These are phyloP conservation scores for Zygoascus flipseniorum DNA, from an alignment of 805 yeast genomes.

Conservation along the genomic window DNA sequence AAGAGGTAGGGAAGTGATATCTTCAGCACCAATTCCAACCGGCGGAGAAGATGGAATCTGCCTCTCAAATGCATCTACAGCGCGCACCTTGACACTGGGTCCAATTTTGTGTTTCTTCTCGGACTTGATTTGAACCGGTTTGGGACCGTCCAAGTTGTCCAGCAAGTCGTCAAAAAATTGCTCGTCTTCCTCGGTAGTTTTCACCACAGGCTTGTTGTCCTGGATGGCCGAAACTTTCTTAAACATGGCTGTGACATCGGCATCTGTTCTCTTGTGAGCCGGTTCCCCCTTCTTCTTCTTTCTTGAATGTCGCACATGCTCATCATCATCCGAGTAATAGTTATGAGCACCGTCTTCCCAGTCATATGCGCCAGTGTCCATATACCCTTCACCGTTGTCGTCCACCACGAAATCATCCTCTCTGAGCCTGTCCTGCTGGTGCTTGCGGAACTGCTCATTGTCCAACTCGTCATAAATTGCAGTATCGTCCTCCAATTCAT, in stretches of 20 bases:
- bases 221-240: slow-evolving; percentile 44
- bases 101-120: slow-evolving; percentile 4
- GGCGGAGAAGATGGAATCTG: slow-evolving; percentile 12
- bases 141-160: slow-evolving; percentile 38
- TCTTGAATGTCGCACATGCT: slow-evolving; percentile 16
- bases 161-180: slow-evolving; percentile 63
- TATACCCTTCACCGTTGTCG: slow-evolving; percentile 89
- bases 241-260: slow-evolving; percentile 32
- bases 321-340: slow-evolving; percentile 23
- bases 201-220: slow-evolving; percentile 12
- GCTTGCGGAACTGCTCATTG: slow-evolving; percentile 66
- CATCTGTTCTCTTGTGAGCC: slow-evolving; percentile 21
- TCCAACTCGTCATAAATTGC: slow-evolving; percentile 83
- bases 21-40: not conserved
- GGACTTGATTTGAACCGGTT: slow-evolving; percentile 7
- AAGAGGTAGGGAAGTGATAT: slow-evolving; percentile 5
- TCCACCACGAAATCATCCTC: slow-evolving; percentile 92
- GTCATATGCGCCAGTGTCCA: slow-evolving; percentile 87
- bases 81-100: not conserved
- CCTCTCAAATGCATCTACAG: not conserved
- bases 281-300: slow-evolving; percentile 21
- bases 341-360: slow-evolving; percentile 57
- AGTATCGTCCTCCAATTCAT: slow-evolving; percentile 41
- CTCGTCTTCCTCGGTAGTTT: slow-evolving; percentile 29
- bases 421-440: slow-evolving; percentile 69